Base-by-base conservation (phyloP, 2,329 filamentous ascomycete species). In the Clonostachys sp. region DNA sequence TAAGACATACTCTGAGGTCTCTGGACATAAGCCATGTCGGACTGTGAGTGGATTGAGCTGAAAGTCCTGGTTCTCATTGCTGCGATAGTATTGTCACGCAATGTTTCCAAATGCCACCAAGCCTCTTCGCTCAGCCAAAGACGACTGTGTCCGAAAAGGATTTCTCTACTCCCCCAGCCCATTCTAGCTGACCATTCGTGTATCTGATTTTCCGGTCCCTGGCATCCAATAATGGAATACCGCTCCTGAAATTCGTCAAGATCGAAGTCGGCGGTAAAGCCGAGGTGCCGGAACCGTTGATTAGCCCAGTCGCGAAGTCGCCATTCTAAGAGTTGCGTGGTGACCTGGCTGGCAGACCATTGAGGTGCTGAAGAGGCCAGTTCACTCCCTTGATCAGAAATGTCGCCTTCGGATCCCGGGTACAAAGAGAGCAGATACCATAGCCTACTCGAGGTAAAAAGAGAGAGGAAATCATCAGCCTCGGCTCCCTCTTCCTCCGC, bases 261-360 rank as follows among this genome's bases (percentile, higher is more conserved):
- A 58, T 99, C 94, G 56, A 97, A 99, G 60, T 99, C 94, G 2
- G 91, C 90, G 0, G 94, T 99, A 66, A 95, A 99, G 63, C 99
- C 94, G 3, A 97, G 81, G 57, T 87, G 84, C 63, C 89, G 90
- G 64, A 91, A 95, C 44, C 94, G 83, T 48, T 92, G 84, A 62
- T 97, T 99, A 2, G 91, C 89, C 94, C 94, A 99, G 65, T 99
- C 94, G 0, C 92, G 87, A n/a, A 99, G 74, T 58, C 94, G 82
- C 92, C 94, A 99, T 4, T 91, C 82, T 16, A 94, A 88, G 16
- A 99, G 80, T 65, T 99, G 94, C 49, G 91, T 86, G 3, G 94
- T 97, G 1, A 99, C 87, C 3, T 88, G 85, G 20, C 90, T 91
- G 2, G 94, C 94, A 44, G 92, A 96, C 94, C 94, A 99, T 1